Evolutionary conservation across 257 asterid genomes (phyloP).

Genomic region (Solanum acaule): DNA sequence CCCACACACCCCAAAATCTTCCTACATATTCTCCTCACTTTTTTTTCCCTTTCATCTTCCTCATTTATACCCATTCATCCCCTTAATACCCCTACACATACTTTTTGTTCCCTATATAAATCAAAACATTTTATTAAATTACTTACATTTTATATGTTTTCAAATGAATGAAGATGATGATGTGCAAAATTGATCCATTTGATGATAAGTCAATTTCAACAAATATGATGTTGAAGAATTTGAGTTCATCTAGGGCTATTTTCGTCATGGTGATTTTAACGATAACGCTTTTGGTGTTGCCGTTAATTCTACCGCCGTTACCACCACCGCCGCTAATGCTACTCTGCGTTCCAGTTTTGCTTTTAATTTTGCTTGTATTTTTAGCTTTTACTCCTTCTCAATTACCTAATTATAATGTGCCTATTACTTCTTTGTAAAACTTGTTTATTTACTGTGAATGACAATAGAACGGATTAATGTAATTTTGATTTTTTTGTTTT

Average conservation of each 20-base stretch:
- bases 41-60: neutral
- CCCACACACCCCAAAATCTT: neutral
- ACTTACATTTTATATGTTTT: neutral
- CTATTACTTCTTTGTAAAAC: neutral
- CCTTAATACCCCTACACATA: neutral
- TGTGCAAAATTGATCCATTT: conserved; percentile 3
- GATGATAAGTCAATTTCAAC: neutral
- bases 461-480: neutral
- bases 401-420: conserved; percentile 11
- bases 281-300: conserved; percentile 21
- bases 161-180: conserved; percentile 11
- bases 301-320: conserved; percentile 60
- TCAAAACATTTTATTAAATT: neutral
- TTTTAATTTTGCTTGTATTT: conserved; percentile 34
- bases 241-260: neutral
- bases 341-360: conserved; percentile 47
- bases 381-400: conserved; percentile 40
- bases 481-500: neutral
- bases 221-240: conserved; percentile 12
- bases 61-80: neutral
- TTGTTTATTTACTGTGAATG: neutral
- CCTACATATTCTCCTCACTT: neutral
- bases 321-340: conserved; percentile 55
- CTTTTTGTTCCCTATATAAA: neutral
- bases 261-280: conserved; percentile 26